Base-by-base conservation (phyloP, 2,329 filamentous ascomycete species). In the Seiridium unicorne region DNA sequence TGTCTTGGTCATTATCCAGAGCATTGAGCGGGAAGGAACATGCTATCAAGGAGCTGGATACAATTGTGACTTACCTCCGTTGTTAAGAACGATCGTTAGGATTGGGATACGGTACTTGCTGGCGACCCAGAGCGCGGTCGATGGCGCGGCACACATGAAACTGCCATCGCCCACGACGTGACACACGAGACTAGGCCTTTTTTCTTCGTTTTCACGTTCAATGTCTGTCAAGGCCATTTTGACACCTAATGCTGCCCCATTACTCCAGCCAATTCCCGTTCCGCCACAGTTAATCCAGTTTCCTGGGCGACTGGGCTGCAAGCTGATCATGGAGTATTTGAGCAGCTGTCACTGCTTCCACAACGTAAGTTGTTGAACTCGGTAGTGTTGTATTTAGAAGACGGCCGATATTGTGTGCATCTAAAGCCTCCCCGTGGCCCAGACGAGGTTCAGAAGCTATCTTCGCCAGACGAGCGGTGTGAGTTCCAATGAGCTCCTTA, bases 251-350 rank as follows among this genome's bases (percentile, higher is more conserved):
- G 89, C 88, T 57, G 79, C 91, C 11, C 91, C 91, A 11, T 90
- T 91, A 9, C 87, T 90, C 91, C 91, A 94, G 2, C 91, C 91
- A 0, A 94, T 84, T 2, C 91, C 91, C 11, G 90, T 91, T 1
- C 89, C 91, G 1, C 91, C 91, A 70, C 90, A 93, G 72, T 93
- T 93, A 68, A 94, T 86, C 89, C 89, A 93, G 0, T 85, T 87
- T 0, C 90, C 89, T 0, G 91, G 90, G 0, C 86, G 69, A 0
- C 82, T 87, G 2, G 86, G 82, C 66, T 87, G 86, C 6, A 95
- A 95, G 76, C 64, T 93, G 90, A 65, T 95, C 89, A 34, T 85
- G 81, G 1, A 93, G 86, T 35, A 87, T 83, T 0, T 73, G 73
- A 0, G 88, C 87, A 60, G 90, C 86, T 0, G 91, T 95, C 0